Percentiles rank a stretch among this genome's conserved stretches.
Conservation (phyloP, 2,329 filamentous ascomycete species). For the Botrytis porri region DNA sequence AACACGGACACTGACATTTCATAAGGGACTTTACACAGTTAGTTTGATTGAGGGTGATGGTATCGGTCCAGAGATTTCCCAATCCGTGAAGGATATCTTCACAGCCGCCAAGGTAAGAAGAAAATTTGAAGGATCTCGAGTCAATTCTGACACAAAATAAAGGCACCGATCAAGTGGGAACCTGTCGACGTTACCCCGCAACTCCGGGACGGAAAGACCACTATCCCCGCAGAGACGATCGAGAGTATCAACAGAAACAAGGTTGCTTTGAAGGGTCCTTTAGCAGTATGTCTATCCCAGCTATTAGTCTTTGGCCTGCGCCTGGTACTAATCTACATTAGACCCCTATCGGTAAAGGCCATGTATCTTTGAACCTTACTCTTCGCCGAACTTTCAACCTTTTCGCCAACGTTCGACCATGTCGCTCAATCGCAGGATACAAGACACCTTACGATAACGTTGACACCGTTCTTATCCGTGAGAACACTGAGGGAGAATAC, state of each 20-base stretch:
- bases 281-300: slow-evolving; percentile 64
- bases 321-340: slow-evolving; percentile 39
- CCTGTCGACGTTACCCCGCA: slow-evolving; percentile 92
- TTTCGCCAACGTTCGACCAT: slow-evolving; percentile 97
- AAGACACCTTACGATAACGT: slow-evolving; percentile 98
- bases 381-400: slow-evolving; percentile 99
- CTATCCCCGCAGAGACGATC: slow-evolving; percentile 90
- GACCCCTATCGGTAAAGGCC: slow-evolving; percentile 97
- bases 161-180: slow-evolving; percentile 96
- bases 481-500: slow-evolving; percentile 99
- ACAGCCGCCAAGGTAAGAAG: slow-evolving; percentile 79
- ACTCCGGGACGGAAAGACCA: slow-evolving; percentile 91
- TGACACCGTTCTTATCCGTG: slow-evolving; percentile 95
- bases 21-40: slow-evolving; percentile 88
- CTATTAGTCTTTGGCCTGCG: slow-evolving; percentile 23
- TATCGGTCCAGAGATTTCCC: slow-evolving; percentile 95
- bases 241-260: slow-evolving; percentile 92
- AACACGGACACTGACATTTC: slow-evolving; percentile 27
- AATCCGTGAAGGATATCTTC: slow-evolving; percentile 99
- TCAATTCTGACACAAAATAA: slow-evolving; percentile 30
- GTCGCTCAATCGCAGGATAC: slow-evolving; percentile 93
- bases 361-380: slow-evolving; percentile 97
- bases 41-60: slow-evolving; percentile 98
- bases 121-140: slow-evolving; percentile 16
- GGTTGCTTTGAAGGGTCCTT: slow-evolving; percentile 95